These are phyloP conservation scores for Rhodamnia rubescens DNA, from an alignment of 345 rosid genomes.

Conservation along the genomic window DNA sequence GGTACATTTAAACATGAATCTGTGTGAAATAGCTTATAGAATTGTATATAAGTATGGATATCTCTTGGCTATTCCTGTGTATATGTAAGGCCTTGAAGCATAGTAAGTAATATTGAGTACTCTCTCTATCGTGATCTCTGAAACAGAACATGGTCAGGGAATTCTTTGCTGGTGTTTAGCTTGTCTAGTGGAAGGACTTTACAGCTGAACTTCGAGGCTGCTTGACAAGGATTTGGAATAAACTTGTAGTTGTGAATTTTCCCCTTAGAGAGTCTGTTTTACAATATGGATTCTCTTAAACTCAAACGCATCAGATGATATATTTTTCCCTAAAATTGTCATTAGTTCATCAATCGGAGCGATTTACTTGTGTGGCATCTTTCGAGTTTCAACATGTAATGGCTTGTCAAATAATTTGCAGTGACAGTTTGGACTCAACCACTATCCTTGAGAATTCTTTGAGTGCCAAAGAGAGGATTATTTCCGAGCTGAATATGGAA, in stretches of 20 bases:
- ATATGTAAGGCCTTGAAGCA: background rate
- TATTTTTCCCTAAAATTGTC: background rate
- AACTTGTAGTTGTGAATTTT: background rate
- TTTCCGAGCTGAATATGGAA: slow-evolving; percentile 87
- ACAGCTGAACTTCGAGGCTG: background rate
- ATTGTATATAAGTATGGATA: background rate
- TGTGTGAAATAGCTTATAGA: background rate
- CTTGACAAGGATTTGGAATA: background rate
- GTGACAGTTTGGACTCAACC: slow-evolving; percentile 68
- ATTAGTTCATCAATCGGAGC: background rate
- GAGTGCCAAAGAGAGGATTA: slow-evolving; percentile 85
- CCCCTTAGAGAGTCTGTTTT: background rate
- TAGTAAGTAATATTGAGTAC: background rate
- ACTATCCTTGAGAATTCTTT: slow-evolving; percentile 79
- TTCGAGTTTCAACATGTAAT: background rate
- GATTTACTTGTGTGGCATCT: background rate
- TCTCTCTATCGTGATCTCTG: background rate
- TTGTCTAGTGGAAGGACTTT: background rate
- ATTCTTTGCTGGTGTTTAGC: background rate
- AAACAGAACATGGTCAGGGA: background rate
- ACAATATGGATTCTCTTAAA: background rate
- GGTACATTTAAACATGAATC: background rate
- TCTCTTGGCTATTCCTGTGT: background rate
- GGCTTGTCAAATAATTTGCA: slow-evolving; percentile 11
- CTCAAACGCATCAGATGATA: background rate